A percentile compares a stretch with the other conserved stretches of the same genome.
Evolutionary conservation across 1,284 basidiomycete genomes (phyloP).

Genomic region (Puccinia coronata): DNA sequence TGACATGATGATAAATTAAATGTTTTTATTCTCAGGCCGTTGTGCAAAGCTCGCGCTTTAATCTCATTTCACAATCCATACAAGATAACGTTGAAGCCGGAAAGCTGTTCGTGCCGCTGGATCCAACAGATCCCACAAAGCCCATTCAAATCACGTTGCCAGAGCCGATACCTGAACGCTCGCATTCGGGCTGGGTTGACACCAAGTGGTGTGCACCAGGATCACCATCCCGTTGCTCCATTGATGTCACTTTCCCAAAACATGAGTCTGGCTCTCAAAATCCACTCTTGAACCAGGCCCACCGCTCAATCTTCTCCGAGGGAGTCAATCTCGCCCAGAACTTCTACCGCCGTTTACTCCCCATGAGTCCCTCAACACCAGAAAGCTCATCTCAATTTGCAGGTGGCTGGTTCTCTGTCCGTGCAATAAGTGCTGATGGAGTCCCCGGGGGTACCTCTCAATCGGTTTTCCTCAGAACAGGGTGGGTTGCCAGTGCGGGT

Average conservation of each 20-base stretch:
- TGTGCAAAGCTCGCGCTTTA: not conserved
- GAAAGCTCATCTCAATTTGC: not conserved
- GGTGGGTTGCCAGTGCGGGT: too few species aligned
- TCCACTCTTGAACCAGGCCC: not conserved
- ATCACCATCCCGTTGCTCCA: not conserved
- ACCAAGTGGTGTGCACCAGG: conserved; percentile 25
- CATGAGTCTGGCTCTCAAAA: not conserved
- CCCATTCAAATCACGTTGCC: conserved; percentile 10
- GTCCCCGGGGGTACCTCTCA: conserved; percentile 23
- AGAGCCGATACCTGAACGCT: not conserved
- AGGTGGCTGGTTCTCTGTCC: conserved; percentile 35
- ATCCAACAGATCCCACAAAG: conserved; percentile 32
- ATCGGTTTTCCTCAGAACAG: too few species aligned
- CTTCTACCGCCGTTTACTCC: not conserved
- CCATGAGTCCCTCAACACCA: not conserved
- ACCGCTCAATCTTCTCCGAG: not conserved
- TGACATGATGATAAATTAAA: too few species aligned
- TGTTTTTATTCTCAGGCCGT: not conserved
- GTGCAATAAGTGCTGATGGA: conserved; percentile 34
- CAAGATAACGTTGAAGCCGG: conserved; percentile 40
- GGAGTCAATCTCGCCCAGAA: not conserved
- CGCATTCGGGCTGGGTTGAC: conserved; percentile 34
- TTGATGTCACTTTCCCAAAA: conserved; percentile 2
- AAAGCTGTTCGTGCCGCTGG: conserved; percentile 31
- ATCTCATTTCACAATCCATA: conserved; percentile 19